These are phyloP conservation scores for Bipolaris cookei DNA, from an alignment of 2,329 filamentous ascomycete species.

Conservation along the genomic window DNA sequence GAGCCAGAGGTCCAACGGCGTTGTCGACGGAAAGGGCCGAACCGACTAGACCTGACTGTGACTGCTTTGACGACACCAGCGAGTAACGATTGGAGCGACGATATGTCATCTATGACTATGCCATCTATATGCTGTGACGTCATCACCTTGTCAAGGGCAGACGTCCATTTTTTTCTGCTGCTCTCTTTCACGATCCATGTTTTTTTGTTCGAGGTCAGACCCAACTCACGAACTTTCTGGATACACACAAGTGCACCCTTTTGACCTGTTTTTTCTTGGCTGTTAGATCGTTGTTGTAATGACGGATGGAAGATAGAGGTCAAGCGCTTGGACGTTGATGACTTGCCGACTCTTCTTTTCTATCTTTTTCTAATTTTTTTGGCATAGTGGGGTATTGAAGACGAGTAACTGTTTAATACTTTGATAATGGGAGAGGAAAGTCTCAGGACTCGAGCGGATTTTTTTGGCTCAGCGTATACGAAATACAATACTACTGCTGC, in stretches of 20 bases:
- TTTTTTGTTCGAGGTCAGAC: not conserved
- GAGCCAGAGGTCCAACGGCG: conserved; percentile 35
- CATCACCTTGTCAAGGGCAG: not conserved
- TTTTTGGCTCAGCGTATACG: too few relatives aligned
- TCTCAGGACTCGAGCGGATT: too few relatives aligned
- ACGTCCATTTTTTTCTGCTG: not conserved
- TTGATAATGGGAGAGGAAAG: too few relatives aligned
- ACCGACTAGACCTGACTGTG: conserved; percentile 31
- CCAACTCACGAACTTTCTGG: not conserved
- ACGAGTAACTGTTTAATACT: too few relatives aligned
- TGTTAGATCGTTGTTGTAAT: too few relatives aligned
- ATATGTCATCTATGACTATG: not conserved
- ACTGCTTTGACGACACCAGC: not conserved
- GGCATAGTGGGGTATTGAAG: too few relatives aligned
- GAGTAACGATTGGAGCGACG: not conserved
- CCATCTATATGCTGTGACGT: not conserved
- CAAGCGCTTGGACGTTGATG: too few relatives aligned
- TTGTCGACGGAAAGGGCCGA: conserved; percentile 44
- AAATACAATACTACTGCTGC: too few relatives aligned
- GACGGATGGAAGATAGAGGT: too few relatives aligned
- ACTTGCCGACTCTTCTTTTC: too few relatives aligned
- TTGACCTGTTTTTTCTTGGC: not conserved
- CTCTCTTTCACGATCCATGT: not conserved
- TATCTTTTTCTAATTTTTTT: too few relatives aligned
- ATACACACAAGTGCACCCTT: not conserved